Base-by-base conservation (phyloP, 495 filamentous ascomycete genomes). In the Aspergillus heteromorphus region DNA sequence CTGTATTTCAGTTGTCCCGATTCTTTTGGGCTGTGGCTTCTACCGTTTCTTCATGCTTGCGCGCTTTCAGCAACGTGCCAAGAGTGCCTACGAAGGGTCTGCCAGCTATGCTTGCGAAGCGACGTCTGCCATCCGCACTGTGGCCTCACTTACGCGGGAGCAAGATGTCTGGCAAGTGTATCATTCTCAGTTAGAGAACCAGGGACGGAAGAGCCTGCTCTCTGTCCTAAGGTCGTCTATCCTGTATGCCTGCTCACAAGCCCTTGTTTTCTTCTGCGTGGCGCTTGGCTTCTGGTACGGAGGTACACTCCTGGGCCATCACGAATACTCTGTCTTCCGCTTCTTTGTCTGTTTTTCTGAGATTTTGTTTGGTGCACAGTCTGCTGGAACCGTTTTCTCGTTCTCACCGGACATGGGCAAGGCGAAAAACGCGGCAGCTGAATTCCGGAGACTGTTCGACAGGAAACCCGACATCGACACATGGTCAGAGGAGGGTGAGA, bases 251-350 rank as follows among this genome's bases (percentile, higher is more conserved):
- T 71, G 82, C 16, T 88, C 90, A 47, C 91, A 96, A 66, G 82
- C 83, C 4, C 73, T 93, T 41, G 81, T 85, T 63, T 92, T 95
- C 76, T 78, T 91, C 42, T 89, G 84, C 60, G 82, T 89, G 45
- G 92, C 89, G 8, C 83, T 97, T n/a, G 91, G 86, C 1, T 96
- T 96, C 73, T 96, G 90, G 90, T 96, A 93, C 61, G 92, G 92
- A 47, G 91, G 91, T 27, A 85, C 79, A 2, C 76, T 93, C 36
- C 86, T 96, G 40, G 81, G 79, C n/a, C 77, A 78, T 29, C 58
- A 66, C 25, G 86, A 95, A 66, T 89, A 88, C 58, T 63, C 72
- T 51, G 79, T 89, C 64, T 85, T 89, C 62, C 84, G 87, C 49
- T 96, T 95, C 76, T 96, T 95, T 69, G 73, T 96, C 54, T 88